Evolutionary conservation across 805 yeast species (phyloP), one percentile per base, ranked within the genome.

Genomic region (Ogataea nonfermentans): DNA sequence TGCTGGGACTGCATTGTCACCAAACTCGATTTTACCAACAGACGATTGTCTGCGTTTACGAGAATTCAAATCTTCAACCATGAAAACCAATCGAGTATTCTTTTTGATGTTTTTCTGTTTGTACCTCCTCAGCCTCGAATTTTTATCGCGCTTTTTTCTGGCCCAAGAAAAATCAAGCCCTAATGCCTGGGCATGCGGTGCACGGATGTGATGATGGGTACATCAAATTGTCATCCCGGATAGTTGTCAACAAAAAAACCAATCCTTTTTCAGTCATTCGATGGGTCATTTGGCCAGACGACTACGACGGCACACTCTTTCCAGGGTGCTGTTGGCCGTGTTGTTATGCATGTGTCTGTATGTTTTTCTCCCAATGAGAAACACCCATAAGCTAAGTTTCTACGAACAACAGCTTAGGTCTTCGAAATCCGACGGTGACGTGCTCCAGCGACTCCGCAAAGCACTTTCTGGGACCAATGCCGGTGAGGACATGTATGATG

Each of bases 21-120:
- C 96, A 4, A 88, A 64, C 37, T 78, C 72, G 36, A 87, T 77
- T 24, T 75, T 71, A 3, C 95, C 95, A 11, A 88, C 82, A 0
- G 90, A 81, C 1, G 93, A 81, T 8, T 49, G 46, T 32, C 65
- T 50, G 35, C 47, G 41, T 22, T 58, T 48, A 22, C 53, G 46
- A 11, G 40, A 22, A 9, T 22, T 19, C 4, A 13, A 3, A n/a
- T 32, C 24, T 17, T 35, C 33, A 7, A 12, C 26, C 40, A 35
- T 35, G 12, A 14, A 17, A 11, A 25, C 15, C 8, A 12, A 25
- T n/a, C n/a, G n/a, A n/a, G n/a, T n/a, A 12, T 8, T 11, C 9
- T 4, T 3, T 9, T 9, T 3, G 14, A 12, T 28, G 16, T 13
- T 13, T 12, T 11, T 28, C n/a, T 13, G 19, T 28, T 11, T 13